Evolutionary conservation across 495 filamentous ascomycete genomes (phyloP), one percentile per base, ranked within the genome.

Genomic region (Penicillium riverlandense): DNA sequence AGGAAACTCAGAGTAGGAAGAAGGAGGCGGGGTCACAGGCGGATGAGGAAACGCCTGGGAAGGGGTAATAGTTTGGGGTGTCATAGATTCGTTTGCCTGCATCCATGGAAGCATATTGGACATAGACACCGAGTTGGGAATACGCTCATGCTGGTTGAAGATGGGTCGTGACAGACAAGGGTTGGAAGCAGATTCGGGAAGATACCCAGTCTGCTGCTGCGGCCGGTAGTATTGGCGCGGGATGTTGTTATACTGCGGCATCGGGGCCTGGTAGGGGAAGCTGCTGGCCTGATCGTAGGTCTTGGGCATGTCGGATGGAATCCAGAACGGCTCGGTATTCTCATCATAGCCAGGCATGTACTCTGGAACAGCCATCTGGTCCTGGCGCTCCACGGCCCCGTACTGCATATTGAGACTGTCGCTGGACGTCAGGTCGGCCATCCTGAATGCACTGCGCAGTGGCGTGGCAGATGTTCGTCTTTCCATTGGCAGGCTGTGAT

Each of bases 261-360:
- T 66, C 5, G 53, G 49, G 0, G 62, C 56, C 33, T 63, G 69
- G 37, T 65, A 72, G 15, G 59, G 60, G 11, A 71, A 62, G 1
- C 51, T 46, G 11, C 43, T 40, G 7, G 52, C 43, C 11, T 59
- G 59, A 2, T 71, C 66, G 38, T 63, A 70, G 2, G 61, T 57
- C 50, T 72, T 72, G 22, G 64, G 58, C 11, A 66, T 53, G 29
- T 71, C 67, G 15, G 65, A 54, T 8, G 59, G 59, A 14, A 71
- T 58, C 61, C 66, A 71, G 29, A 70, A 62, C 43, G 66, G 67
- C 15, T 71, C 69, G n/a, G 64, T 58, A 31, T 63, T 66, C 16
- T 72, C 69, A 27, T 70, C 66, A 37, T 72, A 72, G 12, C 59
- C 65, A 2, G 67, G 57, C 2, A 71, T 49, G 47, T 71, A 70